Percentiles rank a stretch among this genome's conserved stretches.
These are phyloP conservation scores for Fusarium anthophilum DNA, from an alignment of 2,329 filamentous ascomycete genomes.

Conservation along the genomic window DNA sequence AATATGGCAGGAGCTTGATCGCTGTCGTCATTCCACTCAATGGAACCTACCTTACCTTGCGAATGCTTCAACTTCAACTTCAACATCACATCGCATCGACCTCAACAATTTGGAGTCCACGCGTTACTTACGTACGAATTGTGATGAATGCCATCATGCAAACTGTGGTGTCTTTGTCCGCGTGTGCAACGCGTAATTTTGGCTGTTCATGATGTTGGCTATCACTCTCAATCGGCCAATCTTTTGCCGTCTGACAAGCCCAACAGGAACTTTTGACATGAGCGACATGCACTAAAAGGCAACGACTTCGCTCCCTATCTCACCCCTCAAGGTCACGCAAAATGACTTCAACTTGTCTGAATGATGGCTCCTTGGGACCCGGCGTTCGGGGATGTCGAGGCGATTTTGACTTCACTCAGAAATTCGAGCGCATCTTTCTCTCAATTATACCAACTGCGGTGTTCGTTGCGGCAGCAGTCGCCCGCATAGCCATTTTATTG, in stretches of 20 bases:
- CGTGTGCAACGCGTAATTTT: background rate
- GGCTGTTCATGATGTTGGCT: background rate
- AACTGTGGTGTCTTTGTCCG: background rate
- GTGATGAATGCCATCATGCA: too few species aligned
- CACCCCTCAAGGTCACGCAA: background rate
- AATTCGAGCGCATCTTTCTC: constrained; percentile 59
- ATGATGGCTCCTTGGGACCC: constrained; percentile 55
- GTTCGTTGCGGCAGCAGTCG: constrained; percentile 49
- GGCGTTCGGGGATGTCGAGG: constrained; percentile 56
- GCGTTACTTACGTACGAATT: background rate
- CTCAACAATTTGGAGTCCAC: background rate
- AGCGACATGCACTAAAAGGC: background rate
- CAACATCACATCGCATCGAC: too few species aligned
- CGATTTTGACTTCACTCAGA: constrained; percentile 62
- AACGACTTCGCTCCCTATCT: background rate
- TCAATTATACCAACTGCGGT: constrained; percentile 53
- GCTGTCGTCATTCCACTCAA: background rate
- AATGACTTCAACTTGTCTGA: constrained; percentile 42
- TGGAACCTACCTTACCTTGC: too few species aligned
- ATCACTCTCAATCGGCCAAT: constrained; percentile 3
- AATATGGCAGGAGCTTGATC: background rate
- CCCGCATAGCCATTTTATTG: constrained; percentile 46
- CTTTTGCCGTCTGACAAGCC: constrained; percentile 11
- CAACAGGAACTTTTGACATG: background rate
- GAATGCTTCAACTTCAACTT: background rate